Percentiles rank a stretch among this genome's conserved stretches.
These are phyloP conservation scores for Crithidia fasciculata DNA, from an alignment of 208 protist species.

Conservation along the genomic window DNA sequence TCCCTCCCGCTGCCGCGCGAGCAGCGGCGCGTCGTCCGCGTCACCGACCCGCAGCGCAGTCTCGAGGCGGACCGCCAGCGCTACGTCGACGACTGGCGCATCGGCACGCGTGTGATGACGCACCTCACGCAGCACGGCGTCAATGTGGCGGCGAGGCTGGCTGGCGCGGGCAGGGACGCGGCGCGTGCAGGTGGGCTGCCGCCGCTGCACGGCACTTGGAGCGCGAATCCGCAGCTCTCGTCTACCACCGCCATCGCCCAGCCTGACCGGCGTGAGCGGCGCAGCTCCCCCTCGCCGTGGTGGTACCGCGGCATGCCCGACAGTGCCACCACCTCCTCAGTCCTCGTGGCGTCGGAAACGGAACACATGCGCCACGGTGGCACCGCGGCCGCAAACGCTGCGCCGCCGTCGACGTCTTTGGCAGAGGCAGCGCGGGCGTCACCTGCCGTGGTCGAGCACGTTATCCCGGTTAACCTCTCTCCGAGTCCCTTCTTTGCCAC, in stretches of 20 bases:
- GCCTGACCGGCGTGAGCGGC: no score
- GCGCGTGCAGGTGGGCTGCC: not conserved
- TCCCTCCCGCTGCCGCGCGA: not conserved
- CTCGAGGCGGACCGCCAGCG: constrained; percentile 15
- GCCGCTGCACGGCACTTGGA: not conserved
- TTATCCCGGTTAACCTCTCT: constrained; percentile 17
- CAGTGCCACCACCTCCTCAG: not conserved
- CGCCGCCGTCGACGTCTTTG: not conserved
- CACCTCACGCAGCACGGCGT: constrained; percentile 2
- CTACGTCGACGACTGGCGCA: constrained; percentile 27
- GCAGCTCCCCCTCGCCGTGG: not conserved
- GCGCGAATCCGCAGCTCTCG: no score
- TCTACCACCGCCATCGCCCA: no score
- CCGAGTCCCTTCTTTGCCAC: not conserved
- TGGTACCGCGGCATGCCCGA: not conserved
- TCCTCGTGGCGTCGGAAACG: not conserved
- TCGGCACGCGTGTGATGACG: constrained; percentile 11
- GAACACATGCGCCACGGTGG: not conserved
- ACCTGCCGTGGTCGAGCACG: not conserved
- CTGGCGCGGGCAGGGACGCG: not conserved
- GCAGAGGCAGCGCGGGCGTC: not conserved
- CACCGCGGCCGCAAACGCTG: not conserved
- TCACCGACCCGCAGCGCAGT: constrained; percentile 19
- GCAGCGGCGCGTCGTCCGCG: not conserved
- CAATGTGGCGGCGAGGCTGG: not conserved